These are phyloP conservation scores for Entomortierella lignicola DNA, from an alignment of 192 early-diverging fungal genomes.

Conservation along the genomic window DNA sequence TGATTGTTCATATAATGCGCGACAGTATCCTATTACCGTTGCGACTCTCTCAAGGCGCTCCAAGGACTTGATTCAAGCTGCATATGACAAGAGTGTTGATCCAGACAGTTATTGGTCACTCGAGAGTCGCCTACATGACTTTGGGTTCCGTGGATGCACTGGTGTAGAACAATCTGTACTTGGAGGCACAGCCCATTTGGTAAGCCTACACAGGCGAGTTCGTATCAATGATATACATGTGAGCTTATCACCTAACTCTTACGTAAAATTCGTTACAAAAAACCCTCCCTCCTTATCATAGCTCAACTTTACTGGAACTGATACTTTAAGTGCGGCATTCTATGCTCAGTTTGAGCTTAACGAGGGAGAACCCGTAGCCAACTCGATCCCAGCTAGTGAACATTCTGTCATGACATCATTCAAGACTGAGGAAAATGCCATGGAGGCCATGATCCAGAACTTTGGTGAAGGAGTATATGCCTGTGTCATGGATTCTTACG, in stretches of 20 bases:
- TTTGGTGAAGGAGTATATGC: conserved; percentile 83
- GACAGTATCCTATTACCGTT: conserved; percentile 85
- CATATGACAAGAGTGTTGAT: conserved; percentile 78
- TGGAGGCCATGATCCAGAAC: conserved; percentile 68
- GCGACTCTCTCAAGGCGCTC: conserved; percentile 82
- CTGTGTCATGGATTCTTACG: conserved; percentile 94
- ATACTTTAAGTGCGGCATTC: conserved; percentile 83
- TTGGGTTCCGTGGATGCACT: conserved; percentile 93
- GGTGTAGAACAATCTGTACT: conserved; percentile 87
- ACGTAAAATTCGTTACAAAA: too few relatives aligned
- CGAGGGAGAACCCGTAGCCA: conserved; percentile 74
- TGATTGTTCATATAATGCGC: too few relatives aligned
- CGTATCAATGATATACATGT: too few relatives aligned
- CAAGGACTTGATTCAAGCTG: conserved; percentile 66
- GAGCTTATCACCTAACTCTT: too few relatives aligned
- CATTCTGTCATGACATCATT: conserved; percentile 91
- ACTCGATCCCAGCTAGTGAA: conserved; percentile 89
- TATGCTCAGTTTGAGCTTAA: conserved; percentile 86
- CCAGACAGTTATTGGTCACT: conserved; percentile 63
- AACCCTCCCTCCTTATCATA: conserved; percentile 13
- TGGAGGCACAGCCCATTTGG: conserved; percentile 86
- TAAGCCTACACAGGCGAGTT: too few relatives aligned
- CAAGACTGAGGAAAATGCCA: conserved; percentile 77
- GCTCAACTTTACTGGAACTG: conserved; percentile 86
- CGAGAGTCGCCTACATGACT: conserved; percentile 83